Evolutionary conservation across 495 filamentous ascomycete species (phyloP), one percentile per base, ranked within the genome.

Genomic region (Penicillium pancosmium): DNA sequence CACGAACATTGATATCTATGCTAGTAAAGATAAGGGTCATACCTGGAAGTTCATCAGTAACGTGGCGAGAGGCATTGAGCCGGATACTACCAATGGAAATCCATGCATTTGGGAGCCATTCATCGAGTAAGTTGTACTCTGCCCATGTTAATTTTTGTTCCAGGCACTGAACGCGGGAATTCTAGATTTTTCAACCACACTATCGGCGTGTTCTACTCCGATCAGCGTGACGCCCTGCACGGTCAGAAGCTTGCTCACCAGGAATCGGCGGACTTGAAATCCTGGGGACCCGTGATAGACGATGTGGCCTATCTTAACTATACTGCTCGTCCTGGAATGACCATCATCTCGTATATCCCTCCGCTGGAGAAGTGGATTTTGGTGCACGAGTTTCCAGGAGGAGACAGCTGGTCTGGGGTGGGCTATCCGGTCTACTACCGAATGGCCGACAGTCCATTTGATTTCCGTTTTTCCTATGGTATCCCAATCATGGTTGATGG

Each of bases 41-140:
- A 83, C 82, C 6, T 88, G 85, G 85, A 63, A 78, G 25, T 88
- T 88, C 61, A 74, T 86, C 41, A 80, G 77, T 23, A 73, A 80
- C 56, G 77, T 86, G 31, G 84, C 84, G 7, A 62, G 69, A 13
- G 86, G 85, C 15, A 85, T 82, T 16, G 70, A 71, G 23, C 81
- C 84, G 2, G 68, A 73, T 36, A 82, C 87, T 0, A 77, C 75
- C 55, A 86, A 87, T 64, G 84, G 83, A 9, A 56, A 75, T 10
- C 82, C 81, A 0, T 82, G 84, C 1, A 78, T 88, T 27, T 88
- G 85, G 86, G 86, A 88, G 64, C 86, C 85, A 0, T 86, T 84
- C 63, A 66, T 88, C 11, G 25, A 47, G 53, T 55, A 43, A 47
- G 53, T 35, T 55, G 31, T 50, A 31, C 53, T 55, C 40, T 48